These are phyloP conservation scores for Cladobotryum mycophilum DNA, from an alignment of 2,329 filamentous ascomycete genomes.

Conservation along the genomic window DNA sequence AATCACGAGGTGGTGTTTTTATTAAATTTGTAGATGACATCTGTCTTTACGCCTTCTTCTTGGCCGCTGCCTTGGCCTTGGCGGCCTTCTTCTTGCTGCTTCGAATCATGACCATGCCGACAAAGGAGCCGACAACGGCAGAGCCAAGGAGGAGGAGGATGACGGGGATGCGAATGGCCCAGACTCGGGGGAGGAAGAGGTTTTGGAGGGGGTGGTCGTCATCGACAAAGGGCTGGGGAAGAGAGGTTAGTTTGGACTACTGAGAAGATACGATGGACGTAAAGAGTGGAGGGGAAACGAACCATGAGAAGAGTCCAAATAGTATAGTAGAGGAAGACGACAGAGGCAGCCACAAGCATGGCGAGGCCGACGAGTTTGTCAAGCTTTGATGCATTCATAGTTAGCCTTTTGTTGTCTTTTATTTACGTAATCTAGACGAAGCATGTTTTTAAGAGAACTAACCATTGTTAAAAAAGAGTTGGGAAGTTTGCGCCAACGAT, in stretches of 20 bases:
- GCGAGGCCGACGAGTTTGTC: conserved; percentile 71
- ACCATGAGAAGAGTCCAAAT: conserved; percentile 98
- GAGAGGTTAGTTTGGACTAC: background rate
- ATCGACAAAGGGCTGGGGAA: conserved; percentile 85
- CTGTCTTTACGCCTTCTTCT: conserved; percentile 70
- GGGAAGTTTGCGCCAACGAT: no score
- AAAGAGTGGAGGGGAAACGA: conserved; percentile 25
- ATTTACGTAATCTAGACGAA: conserved; percentile 2
- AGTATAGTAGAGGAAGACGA: conserved; percentile 79
- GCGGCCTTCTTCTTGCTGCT: conserved; percentile 97
- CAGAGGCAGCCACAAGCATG: conserved; percentile 60
- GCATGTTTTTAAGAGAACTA: conserved; percentile 6
- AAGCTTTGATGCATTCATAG: conserved; percentile 52
- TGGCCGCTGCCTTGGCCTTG: conserved; percentile 77
- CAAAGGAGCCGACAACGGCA: conserved; percentile 91
- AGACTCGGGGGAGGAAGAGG: conserved; percentile 94
- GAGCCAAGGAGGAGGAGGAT: conserved; percentile 89
- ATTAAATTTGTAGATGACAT: background rate
- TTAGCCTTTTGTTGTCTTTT: background rate
- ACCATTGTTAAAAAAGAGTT: conserved; percentile 24
- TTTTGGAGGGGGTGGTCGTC: conserved; percentile 86
- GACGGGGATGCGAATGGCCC: conserved; percentile 97
- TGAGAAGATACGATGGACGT: background rate
- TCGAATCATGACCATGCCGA: conserved; percentile 96
- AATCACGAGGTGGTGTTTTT: background rate